Evolutionary conservation across 2,329 filamentous ascomycete genomes (phyloP), one percentile per base, ranked within the genome.

Genomic region (Venturia effusa): DNA sequence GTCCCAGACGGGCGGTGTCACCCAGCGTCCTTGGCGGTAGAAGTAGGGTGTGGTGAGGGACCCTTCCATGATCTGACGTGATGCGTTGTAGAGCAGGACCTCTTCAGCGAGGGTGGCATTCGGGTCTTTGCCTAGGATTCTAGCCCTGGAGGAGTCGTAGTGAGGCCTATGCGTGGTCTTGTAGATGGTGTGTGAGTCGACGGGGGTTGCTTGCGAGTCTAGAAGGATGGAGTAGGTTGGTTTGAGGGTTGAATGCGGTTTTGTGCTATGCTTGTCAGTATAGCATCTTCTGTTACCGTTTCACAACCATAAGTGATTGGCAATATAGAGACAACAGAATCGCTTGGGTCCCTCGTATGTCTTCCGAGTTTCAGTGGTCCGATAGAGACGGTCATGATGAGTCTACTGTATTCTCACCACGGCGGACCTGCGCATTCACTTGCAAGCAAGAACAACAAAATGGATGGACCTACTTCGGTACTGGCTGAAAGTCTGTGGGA

Each of bases 1-100:
- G 72, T 74, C 37, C 8, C 74, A 72, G 3, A 76, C 74, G 2
- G 84, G 82, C 1, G 93, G 93, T 43, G 92, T 96, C 8, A 92
- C 82, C 93, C 93, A 97, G 61, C 78, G 76, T 0, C 83, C 85
- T 4, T 80, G 74, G 55, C 89, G 84, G 79, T 83, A 90, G 68
- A 97, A 89, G 74, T 93, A 97, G 0, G 89, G 85, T 0, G 88
- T 95, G 0, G 89, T 92, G 19, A 89, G 82, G 66, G 88, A 92
- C 10, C 90, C 91, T 74, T 97, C 93, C 83, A 95, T 96, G 41
- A 97, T 76, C 60, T 87, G 82, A 1, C 81, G 81, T 34, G 83
- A 77, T 4, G 74, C 67, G 69, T 89, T 91, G 67, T 89, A 81
- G 1, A 97, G 75, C 24, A 97, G 78, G 4, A 96, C 89, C 73